These are phyloP conservation scores for Fusarium floridanum DNA, from an alignment of 2,329 filamentous ascomycete genomes.

Conservation along the genomic window DNA sequence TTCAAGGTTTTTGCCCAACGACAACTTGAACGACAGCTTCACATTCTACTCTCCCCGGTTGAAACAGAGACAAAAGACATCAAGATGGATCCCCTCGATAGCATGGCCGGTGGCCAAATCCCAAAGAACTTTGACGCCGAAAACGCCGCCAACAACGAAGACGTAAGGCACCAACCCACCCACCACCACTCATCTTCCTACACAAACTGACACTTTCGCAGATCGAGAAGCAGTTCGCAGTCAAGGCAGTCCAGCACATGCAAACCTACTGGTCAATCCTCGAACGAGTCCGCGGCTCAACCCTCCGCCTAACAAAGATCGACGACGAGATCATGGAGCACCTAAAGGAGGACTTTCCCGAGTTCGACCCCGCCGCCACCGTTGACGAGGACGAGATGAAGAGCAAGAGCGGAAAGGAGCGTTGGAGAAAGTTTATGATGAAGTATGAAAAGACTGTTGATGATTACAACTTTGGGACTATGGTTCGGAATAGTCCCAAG, in stretches of 20 bases:
- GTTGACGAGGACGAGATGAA: slow-evolving; percentile 97
- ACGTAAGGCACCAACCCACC: slow-evolving; percentile 57
- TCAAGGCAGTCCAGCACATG: slow-evolving; percentile 97
- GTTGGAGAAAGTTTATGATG: slow-evolving; percentile 95
- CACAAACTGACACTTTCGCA: slow-evolving; percentile 51
- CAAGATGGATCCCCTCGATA: slow-evolving; percentile 56
- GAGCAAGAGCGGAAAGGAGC: slow-evolving; percentile 93
- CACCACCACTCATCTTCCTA: not conserved
- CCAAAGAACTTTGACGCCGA: slow-evolving; percentile 72
- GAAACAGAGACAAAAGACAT: not conserved
- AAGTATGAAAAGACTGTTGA: slow-evolving; percentile 94
- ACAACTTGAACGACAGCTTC: slow-evolving; percentile 21
- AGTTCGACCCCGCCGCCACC: slow-evolving; percentile 85
- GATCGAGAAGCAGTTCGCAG: slow-evolving; percentile 99
- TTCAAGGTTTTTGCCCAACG: slow-evolving; percentile 45
- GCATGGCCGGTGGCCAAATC: slow-evolving; percentile 52
- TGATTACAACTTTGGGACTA: slow-evolving; percentile 98
- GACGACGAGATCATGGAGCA: slow-evolving; percentile 96
- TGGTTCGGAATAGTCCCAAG: slow-evolving; percentile 83
- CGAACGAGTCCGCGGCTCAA: slow-evolving; percentile 89
- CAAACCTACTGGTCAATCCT: slow-evolving; percentile 97
- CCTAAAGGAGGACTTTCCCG: slow-evolving; percentile 88
- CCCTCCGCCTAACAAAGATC: slow-evolving; percentile 89
- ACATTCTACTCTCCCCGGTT: not conserved
- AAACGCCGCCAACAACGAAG: slow-evolving; percentile 67